phyloP scores from a whole-genome alignment of 2,329 filamentous ascomycete species.

The Ceratocystis cacaofunesta region DNA sequence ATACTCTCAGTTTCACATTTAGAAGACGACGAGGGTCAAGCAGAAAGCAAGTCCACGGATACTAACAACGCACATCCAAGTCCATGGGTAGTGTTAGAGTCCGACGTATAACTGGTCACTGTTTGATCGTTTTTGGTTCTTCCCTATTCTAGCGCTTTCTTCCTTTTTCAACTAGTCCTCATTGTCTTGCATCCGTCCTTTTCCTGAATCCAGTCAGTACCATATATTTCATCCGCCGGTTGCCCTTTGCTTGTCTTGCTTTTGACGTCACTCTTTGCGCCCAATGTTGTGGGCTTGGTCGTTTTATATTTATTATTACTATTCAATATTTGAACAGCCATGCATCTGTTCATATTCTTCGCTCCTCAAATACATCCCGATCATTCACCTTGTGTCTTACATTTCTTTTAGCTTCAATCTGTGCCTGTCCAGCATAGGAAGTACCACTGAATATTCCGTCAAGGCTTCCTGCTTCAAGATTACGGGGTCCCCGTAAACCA shows the following conservation, averaged over 20 bases:
- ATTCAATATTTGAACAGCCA: not conserved
- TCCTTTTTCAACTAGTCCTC: not conserved
- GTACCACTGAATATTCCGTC: not conserved
- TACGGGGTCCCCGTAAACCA: not conserved
- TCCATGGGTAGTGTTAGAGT: conserved; percentile 7
- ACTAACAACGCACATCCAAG: not conserved
- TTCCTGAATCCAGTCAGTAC: conserved; percentile 6
- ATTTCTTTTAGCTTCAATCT: not conserved
- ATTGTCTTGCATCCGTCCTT: not conserved
- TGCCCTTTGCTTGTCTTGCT: not conserved
- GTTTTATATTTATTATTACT: not conserved
- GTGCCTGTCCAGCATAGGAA: not conserved
- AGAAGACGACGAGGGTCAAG: not conserved
- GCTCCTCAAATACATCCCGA: not conserved
- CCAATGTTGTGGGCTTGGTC: not conserved
- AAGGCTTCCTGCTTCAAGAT: no score
- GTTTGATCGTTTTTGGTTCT: not conserved
- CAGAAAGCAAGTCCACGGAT: not conserved
- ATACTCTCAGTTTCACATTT: not conserved
- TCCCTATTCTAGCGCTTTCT: not conserved
- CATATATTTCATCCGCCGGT: not conserved
- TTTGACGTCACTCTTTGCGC: not conserved
- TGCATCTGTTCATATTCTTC: not conserved
- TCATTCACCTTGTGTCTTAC: no score
- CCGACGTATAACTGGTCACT: not conserved